A percentile compares a stretch with the other conserved stretches of the same genome.
Conservation (phyloP, 495 filamentous ascomycete genomes). For the Usnea hakonensis region DNA sequence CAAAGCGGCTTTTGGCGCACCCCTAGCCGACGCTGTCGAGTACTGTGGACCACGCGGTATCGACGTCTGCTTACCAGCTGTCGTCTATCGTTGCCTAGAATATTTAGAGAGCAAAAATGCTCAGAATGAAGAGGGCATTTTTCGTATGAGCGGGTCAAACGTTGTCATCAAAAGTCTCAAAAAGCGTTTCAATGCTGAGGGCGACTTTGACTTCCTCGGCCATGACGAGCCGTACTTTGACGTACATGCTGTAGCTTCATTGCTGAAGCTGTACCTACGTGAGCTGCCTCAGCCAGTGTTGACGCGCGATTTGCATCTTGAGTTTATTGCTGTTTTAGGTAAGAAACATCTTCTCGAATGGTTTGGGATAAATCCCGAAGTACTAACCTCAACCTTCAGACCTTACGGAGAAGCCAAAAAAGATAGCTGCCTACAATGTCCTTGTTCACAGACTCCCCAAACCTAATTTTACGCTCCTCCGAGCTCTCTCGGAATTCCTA, state of each 20-base stretch:
- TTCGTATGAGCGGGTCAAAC: constrained; percentile 90
- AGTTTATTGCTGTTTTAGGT: constrained; percentile 82
- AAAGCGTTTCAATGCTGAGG: constrained; percentile 88
- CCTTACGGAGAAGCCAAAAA: constrained; percentile 61
- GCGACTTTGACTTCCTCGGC: constrained; percentile 75
- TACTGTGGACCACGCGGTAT: constrained; percentile 66
- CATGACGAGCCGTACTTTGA: constrained; percentile 82
- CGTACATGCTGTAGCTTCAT: constrained; percentile 89
- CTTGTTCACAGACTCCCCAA: constrained; percentile 78
- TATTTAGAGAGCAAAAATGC: constrained; percentile 83
- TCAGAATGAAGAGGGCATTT: constrained; percentile 85
- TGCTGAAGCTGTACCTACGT: constrained; percentile 89
- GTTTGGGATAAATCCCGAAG: neutral
- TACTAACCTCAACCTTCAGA: constrained; percentile 37
- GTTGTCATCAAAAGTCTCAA: constrained; percentile 84
- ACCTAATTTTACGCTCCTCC: constrained; percentile 70
- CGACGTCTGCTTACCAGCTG: constrained; percentile 72
- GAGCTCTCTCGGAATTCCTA: constrained; percentile 76
- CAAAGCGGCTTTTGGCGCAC: constrained; percentile 77
- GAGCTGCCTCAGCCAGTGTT: constrained; percentile 87
- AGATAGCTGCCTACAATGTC: constrained; percentile 71
- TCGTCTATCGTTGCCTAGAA: constrained; percentile 93
- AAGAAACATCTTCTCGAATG: constrained; percentile 31
- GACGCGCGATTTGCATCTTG: constrained; percentile 80
- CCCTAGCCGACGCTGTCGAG: constrained; percentile 78